phyloP scores from a whole-genome alignment of 192 early-diverging fungal genomes.

The Entrophospora sp. region DNA sequence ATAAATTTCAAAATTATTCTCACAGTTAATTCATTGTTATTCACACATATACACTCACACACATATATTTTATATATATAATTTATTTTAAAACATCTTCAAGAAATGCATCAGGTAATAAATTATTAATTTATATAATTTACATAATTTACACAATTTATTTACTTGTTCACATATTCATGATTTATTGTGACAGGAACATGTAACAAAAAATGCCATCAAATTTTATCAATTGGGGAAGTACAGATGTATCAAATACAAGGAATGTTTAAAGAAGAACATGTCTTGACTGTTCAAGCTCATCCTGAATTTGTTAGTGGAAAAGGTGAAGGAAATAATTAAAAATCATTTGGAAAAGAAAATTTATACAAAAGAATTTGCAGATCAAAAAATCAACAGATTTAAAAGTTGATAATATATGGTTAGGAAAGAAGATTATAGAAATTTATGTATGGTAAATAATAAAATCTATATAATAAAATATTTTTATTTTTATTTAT shows the following conservation, averaged over 20 bases:
- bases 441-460: constrained; percentile 2
- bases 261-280: constrained; percentile 45
- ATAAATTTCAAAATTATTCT: background rate
- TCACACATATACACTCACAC: too few species aligned
- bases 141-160: background rate
- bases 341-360: constrained; percentile 24
- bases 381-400: background rate
- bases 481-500: too few species aligned
- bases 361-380: constrained; percentile 20
- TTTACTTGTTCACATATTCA: background rate
- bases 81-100: constrained; percentile 34
- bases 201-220: constrained; percentile 53
- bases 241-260: constrained; percentile 50
- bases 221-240: constrained; percentile 47
- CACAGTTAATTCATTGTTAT: too few species aligned
- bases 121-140: background rate
- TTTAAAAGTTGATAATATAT: background rate
- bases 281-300: constrained; percentile 56
- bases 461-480: constrained; percentile 27
- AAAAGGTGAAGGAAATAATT: constrained; percentile 33
- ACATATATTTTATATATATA: background rate
- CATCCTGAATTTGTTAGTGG: constrained; percentile 60
- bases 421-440: background rate
- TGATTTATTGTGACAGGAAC: constrained; percentile 35
- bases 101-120: constrained; percentile 46